Base-by-base conservation (phyloP, 305 asterid genomes). In the Rubia tinctorum region DNA sequence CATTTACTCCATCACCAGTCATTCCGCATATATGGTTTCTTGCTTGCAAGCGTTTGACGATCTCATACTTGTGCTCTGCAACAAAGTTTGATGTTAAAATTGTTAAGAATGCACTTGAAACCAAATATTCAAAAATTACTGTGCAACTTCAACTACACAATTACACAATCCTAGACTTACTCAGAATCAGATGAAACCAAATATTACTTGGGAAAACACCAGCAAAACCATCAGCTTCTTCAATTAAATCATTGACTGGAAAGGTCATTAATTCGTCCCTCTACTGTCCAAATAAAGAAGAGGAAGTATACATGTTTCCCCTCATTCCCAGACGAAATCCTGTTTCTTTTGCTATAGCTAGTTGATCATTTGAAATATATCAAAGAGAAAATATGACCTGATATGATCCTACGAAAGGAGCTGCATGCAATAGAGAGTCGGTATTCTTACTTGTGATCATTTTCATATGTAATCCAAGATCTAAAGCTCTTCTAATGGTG, bases 251-350 rank as follows among this genome's bases (percentile, higher is more conserved):
- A 69, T 91, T 95, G 60, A 90, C 70, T 13, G 93, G 93, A 85
- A 91, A 63, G 76, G 90, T 80, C 77, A 73, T 81, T 15, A 93
- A 86, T 75, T 87, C 92, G 23, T 92, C 92, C 75, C 86, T 90
- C 85, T 82, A 72, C 64, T 83, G 85, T 59, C 97, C 93, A 37
- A 88, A 73, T 67, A 87, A 79, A 78, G 95, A 69, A 66, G 93
- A 85, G 53, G 93, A 82, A 73, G 95, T 95, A 75, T 88, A 89
- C 97, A 88, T 89, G 82, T 89, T 91, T 74, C 90, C 89, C 61
- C 97, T 93, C 97, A 91, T 91, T 71, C 95, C 96, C 80, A 92
- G 76, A 66, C 95, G 90, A 20, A 88, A 86, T 13, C 93, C 96
- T 64, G 97, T 91, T 85, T 90, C 96, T 85, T 87, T 90, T 66